Percentiles rank a stretch among this genome's conserved stretches.
These are phyloP conservation scores for Didymella segeticola DNA, from an alignment of 2,329 filamentous ascomycete species.

Conservation along the genomic window DNA sequence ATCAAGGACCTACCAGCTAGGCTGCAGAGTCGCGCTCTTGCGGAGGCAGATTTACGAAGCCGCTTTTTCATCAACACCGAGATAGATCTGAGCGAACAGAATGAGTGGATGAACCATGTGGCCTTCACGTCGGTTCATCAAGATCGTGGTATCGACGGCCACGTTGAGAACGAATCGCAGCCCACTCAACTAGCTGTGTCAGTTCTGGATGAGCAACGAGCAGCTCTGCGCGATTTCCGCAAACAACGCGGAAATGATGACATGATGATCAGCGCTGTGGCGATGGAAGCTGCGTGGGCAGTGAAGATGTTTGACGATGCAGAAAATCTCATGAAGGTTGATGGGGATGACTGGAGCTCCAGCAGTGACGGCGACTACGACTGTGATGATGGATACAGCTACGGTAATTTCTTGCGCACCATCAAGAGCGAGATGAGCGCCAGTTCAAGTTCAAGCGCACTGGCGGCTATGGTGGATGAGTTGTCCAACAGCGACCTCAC, in stretches of 20 bases:
- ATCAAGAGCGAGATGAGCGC: constrained; percentile 18
- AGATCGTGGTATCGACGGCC: background rate
- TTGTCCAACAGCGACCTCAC: constrained; percentile 1
- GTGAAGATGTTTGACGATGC: constrained; percentile 20
- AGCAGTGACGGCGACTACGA: constrained; percentile 4
- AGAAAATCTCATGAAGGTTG: constrained; percentile 1
- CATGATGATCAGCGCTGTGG: background rate
- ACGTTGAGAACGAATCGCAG: background rate
- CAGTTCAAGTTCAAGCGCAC: constrained; percentile 3
- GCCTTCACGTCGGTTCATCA: background rate
- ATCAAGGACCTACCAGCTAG: constrained; percentile 3
- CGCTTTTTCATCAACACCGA: background rate
- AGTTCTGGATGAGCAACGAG: constrained; percentile 23
- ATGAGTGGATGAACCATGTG: constrained; percentile 14
- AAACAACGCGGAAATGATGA: constrained; percentile 12
- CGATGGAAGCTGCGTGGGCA: constrained; percentile 23
- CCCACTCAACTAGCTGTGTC: constrained; percentile 7
- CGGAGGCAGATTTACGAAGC: background rate
- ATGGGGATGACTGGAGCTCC: constrained; percentile 5
- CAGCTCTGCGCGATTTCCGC: constrained; percentile 15
- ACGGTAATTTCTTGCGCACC: constrained; percentile 24
- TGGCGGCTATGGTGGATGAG: constrained; percentile 8
- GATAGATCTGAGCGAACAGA: background rate
- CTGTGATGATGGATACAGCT: constrained; percentile 21
- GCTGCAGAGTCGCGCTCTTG: background rate